Evolutionary conservation across 345 rosid species (phyloP), one percentile per base, ranked within the genome.

Genomic region (Eucalyptus sp.): DNA sequence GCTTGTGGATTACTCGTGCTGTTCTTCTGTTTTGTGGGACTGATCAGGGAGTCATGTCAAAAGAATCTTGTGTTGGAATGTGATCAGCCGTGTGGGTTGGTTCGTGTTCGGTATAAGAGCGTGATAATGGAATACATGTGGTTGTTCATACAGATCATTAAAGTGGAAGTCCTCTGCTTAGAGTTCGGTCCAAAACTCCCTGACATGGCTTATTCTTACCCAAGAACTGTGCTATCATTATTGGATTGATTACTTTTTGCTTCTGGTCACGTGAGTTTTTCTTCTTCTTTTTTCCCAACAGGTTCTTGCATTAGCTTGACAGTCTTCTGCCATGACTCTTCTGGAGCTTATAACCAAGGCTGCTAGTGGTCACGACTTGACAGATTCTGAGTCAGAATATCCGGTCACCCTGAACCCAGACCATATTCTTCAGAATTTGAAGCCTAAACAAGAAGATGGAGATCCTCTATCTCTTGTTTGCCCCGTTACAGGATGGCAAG

Each of bases 351-450:
- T 89, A 54, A 60, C 83, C 49, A 94, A 94, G 88, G 95, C 97
- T 5, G 86, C 91, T 16, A 93, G 96, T 7, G 87, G 91, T 29
- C 90, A 46, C 8, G 92, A 93, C 46, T 87, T 86, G 27, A 54
- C 58, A 52, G 89, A 86, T 33, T 87, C 93, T 16, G 93, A 90
- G 24, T 88, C 93, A 7, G 97, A 94, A 46, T 93, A 92, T 88
- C 98, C 97, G 1, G 91, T 96, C 50, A 83, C 93, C 89, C 91
- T 97, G 66, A 93, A 94, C 92, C 79, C 96, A 64, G 94, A 94
- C 64, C 92, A 90, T 16, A 71, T 91, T 90, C 92, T 95, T n/a
- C 68, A 66, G 56, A 96, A 93, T 88, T 87, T 96, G 92, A 96
- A 96, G 94, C 94, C 95, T 46, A 90, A 94, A 89, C 56, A 88